Evolutionary conservation across 805 yeast genomes (phyloP).

Genomic region (Ogataea pini): DNA sequence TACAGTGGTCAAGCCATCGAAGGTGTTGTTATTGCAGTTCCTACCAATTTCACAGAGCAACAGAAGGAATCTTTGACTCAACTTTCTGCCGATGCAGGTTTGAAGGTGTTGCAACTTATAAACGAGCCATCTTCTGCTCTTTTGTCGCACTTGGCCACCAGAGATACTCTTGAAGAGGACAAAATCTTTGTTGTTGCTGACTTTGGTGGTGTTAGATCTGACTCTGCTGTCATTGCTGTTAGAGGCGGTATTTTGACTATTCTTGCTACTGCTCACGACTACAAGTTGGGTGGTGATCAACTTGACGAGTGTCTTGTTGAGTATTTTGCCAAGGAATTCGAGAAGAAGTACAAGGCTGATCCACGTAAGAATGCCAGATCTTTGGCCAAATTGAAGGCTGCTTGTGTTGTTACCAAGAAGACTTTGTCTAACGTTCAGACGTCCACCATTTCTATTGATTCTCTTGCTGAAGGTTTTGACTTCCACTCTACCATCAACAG

Average conservation of each 20-base stretch:
- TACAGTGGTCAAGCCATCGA: conserved; percentile 80
- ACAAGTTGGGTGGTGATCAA: conserved; percentile 82
- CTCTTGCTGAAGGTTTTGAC: conserved; percentile 91
- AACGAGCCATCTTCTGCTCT: conserved; percentile 93
- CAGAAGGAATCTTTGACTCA: conserved; percentile 66
- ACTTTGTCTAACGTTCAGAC: conserved; percentile 87
- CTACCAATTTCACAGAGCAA: conserved; percentile 77
- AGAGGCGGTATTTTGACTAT: conserved; percentile 94
- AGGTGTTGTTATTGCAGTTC: conserved; percentile 86
- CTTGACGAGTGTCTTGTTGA: conserved; percentile 80
- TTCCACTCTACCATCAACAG: conserved; percentile 92
- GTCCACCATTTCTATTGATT: conserved; percentile 91
- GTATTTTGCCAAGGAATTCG: conserved; percentile 88
- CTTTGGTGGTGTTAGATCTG: conserved; percentile 94
- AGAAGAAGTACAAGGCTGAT: conserved; percentile 80
- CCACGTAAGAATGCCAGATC: conserved; percentile 83
- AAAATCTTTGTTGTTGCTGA: conserved; percentile 90
- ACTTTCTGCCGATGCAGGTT: conserved; percentile 69
- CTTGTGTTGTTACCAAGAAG: conserved; percentile 81
- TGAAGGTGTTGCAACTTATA: conserved; percentile 81
- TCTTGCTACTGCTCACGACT: conserved; percentile 80
- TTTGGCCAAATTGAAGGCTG: conserved; percentile 82
- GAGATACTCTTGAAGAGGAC: conserved; percentile 56
- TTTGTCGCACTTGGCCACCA: conserved; percentile 68
- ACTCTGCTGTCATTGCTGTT: conserved; percentile 89